phyloP scores from a whole-genome alignment of 805 yeast species.

The Zygosaccharomyces gambellarensis region DNA sequence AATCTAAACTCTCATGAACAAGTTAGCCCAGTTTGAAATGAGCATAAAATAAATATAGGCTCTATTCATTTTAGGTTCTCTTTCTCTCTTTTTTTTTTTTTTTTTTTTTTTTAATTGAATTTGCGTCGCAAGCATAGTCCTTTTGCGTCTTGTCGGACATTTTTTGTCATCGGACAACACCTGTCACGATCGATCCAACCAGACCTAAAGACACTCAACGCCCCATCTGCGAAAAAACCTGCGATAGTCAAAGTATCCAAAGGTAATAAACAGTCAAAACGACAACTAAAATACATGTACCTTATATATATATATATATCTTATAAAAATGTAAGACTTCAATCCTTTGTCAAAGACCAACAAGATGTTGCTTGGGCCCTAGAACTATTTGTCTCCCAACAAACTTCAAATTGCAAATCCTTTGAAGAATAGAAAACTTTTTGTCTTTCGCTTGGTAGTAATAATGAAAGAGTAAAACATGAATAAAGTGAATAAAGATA shows the following conservation, averaged over 20 bases:
- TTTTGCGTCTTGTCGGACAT: not conserved
- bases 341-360: not conserved
- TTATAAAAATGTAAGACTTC: not conserved
- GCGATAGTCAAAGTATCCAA: not conserved
- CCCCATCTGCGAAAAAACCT: not conserved
- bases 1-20: not conserved
- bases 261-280: conserved; percentile 7
- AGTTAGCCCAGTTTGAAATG: too few species aligned
- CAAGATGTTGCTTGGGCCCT: not conserved
- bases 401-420: not conserved
- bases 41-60: too few species aligned
- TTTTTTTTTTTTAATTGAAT: not conserved
- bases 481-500: not conserved
- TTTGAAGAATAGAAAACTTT: not conserved
- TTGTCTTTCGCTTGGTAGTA: not conserved
- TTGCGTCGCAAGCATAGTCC: not conserved
- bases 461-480: not conserved
- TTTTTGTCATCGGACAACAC: not conserved
- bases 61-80: too few species aligned
- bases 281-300: conserved; percentile 24
- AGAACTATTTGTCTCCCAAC: not conserved
- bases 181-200: not conserved
- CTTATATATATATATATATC: conserved; percentile 12
- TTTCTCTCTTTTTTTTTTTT: not conserved
- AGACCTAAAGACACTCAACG: not conserved